phyloP scores from a whole-genome alignment of 257 asterid genomes.

The Capsicum pubescens region DNA sequence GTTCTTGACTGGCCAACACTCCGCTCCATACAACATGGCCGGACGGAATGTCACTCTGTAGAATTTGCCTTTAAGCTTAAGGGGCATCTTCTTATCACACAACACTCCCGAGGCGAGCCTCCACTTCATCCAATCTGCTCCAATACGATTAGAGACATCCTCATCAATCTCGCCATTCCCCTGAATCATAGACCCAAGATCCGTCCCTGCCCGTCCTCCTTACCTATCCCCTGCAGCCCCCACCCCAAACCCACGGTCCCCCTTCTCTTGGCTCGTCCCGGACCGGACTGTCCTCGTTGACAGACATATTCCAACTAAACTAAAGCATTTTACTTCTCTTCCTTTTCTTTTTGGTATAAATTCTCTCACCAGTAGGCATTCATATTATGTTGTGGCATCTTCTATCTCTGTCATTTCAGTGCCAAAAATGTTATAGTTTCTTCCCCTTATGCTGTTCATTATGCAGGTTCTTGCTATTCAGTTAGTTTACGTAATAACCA shows the following conservation, averaged over 20 bases:
- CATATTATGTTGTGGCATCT: neutral
- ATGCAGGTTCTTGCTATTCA: conserved; percentile 84
- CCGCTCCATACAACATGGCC: too few species aligned
- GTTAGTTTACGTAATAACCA: conserved; percentile 70
- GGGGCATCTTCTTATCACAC: too few species aligned
- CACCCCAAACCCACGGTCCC: neutral
- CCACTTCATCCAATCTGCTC: too few species aligned
- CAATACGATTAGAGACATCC: too few species aligned
- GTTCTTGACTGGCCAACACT: too few species aligned
- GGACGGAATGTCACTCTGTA: too few species aligned
- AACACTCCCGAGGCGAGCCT: too few species aligned
- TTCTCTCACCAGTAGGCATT: neutral
- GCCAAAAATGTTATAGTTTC: neutral
- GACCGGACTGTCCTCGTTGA: neutral
- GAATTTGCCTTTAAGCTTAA: too few species aligned
- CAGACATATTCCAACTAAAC: neutral
- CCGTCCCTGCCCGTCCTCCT: neutral
- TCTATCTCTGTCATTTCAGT: conserved; percentile 19
- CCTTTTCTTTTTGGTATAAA: neutral
- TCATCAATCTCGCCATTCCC: too few species aligned
- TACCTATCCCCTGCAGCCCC: neutral
- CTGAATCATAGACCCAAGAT: neutral
- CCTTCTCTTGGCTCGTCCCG: neutral
- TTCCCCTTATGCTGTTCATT: conserved; percentile 25
- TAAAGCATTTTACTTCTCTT: neutral